A percentile compares a stretch with the other conserved stretches of the same genome.
These are phyloP conservation scores for Puccinia triticina DNA, from an alignment of 1,284 basidiomycete genomes.

Conservation along the genomic window DNA sequence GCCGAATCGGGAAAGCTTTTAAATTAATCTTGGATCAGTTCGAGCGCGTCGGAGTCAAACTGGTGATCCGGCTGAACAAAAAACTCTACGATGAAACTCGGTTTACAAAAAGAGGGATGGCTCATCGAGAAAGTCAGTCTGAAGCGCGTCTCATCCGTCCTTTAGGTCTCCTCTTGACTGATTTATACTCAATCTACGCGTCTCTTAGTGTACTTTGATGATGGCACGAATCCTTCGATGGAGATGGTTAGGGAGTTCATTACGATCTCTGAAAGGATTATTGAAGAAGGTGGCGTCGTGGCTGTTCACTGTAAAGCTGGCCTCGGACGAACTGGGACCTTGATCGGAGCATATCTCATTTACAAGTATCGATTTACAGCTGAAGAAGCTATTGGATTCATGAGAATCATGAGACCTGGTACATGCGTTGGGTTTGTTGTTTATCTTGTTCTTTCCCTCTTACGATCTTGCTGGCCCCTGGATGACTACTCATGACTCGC, in stretches of 20 bases:
- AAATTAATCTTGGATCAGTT: conserved; percentile 90
- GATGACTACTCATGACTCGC: conserved; percentile 22
- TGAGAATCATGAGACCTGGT: conserved; percentile 94
- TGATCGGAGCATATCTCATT: conserved; percentile 95
- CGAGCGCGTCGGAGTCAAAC: conserved; percentile 77
- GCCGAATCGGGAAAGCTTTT: conserved; percentile 71
- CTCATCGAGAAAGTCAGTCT: conserved; percentile 70
- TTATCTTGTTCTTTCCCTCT: neutral
- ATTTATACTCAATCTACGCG: neutral
- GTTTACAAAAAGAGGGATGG: conserved; percentile 83
- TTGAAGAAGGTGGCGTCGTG: conserved; percentile 56
- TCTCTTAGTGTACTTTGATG: conserved; percentile 51
- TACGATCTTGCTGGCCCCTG: neutral
- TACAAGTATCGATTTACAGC: conserved; percentile 99
- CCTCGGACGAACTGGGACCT: conserved; percentile 85
- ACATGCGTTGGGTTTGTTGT: conserved; percentile 44
- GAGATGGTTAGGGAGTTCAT: conserved; percentile 51
- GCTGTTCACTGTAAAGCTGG: conserved; percentile 83
- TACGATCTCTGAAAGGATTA: conserved; percentile 49
- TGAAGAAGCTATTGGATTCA: conserved; percentile 93
- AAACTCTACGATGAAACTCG: conserved; percentile 84
- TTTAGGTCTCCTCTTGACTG: neutral
- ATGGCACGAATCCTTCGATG: conserved; percentile 52
- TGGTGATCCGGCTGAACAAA: conserved; percentile 94
- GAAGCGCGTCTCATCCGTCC: neutral